phyloP scores from a whole-genome alignment of 2,329 filamentous ascomycete species.

The Thermoascus crustaceus region DNA sequence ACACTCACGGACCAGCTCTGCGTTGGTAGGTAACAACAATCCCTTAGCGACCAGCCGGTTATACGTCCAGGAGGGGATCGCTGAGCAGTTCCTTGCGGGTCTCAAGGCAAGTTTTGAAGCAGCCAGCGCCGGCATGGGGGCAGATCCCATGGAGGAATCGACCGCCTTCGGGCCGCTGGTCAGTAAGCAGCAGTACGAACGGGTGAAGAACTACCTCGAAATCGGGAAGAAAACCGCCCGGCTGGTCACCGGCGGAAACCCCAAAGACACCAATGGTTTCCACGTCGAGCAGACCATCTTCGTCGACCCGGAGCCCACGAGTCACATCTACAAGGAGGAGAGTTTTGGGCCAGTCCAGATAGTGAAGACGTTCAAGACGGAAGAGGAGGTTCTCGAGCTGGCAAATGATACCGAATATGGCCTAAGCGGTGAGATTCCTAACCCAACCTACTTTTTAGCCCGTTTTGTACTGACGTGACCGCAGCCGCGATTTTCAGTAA shows the following conservation, averaged over 20 bases:
- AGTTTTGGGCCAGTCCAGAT: conserved; percentile 18
- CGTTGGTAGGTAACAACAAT: no score
- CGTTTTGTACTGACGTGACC: neutral
- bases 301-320: conserved; percentile 12
- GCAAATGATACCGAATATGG: conserved; percentile 8
- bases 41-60: no score
- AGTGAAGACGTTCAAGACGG: conserved; percentile 14
- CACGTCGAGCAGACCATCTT: conserved; percentile 18
- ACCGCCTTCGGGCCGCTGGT: conserved; percentile 11
- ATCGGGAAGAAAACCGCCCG: conserved; percentile 7
- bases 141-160: conserved; percentile 8
- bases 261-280: conserved; percentile 7
- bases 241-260: conserved; percentile 9
- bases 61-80: conserved; percentile 19
- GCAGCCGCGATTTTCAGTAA: conserved; percentile 67
- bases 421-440: neutral
- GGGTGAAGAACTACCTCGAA: conserved; percentile 22
- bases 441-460: neutral
- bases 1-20: conserved; percentile 33
- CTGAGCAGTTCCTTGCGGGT: conserved; percentile 12
- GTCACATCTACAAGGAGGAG: conserved; percentile 15
- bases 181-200: conserved; percentile 16
- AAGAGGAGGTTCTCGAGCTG: conserved; percentile 6
- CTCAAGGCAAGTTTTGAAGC: conserved; percentile 10
- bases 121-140: conserved; percentile 14